Conservation (phyloP, 257 asterid species). For the Voacanga thouarsii region DNA sequence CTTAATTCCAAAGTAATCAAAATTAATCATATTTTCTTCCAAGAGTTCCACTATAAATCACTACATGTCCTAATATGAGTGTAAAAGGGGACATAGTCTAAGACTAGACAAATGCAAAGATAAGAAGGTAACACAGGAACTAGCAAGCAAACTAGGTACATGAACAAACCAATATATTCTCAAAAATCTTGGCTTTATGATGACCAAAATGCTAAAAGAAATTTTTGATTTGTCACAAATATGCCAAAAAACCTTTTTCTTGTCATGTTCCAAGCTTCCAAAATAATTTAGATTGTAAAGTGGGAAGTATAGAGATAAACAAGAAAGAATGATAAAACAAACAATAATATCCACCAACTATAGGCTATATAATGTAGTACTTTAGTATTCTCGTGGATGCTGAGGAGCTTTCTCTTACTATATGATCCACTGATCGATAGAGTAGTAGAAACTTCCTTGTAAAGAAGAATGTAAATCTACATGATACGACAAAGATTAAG, state of each 20-base stretch:
- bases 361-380: conserved; percentile 41
- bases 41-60: too few species aligned
- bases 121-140: neutral
- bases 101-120: neutral
- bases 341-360: neutral
- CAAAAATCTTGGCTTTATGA: conserved; percentile 1
- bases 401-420: conserved; percentile 69
- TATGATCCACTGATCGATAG: conserved; percentile 82
- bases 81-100: neutral
- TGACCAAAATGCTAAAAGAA: neutral
- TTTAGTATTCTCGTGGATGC: conserved; percentile 83
- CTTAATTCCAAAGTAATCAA: too few species aligned
- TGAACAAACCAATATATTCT: conserved; percentile 1
- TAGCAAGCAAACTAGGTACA: neutral
- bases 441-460: conserved; percentile 93
- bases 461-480: conserved; percentile 93
- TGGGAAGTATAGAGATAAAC: conserved; percentile 9
- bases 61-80: too few species aligned
- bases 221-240: neutral
- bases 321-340: neutral
- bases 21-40: too few species aligned
- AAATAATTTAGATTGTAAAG: neutral
- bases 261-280: neutral
- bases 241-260: neutral
- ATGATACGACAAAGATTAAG: conserved; percentile 17